These are phyloP conservation scores for Pyricularia grisea DNA, from an alignment of 2,329 filamentous ascomycete species.

Conservation along the genomic window DNA sequence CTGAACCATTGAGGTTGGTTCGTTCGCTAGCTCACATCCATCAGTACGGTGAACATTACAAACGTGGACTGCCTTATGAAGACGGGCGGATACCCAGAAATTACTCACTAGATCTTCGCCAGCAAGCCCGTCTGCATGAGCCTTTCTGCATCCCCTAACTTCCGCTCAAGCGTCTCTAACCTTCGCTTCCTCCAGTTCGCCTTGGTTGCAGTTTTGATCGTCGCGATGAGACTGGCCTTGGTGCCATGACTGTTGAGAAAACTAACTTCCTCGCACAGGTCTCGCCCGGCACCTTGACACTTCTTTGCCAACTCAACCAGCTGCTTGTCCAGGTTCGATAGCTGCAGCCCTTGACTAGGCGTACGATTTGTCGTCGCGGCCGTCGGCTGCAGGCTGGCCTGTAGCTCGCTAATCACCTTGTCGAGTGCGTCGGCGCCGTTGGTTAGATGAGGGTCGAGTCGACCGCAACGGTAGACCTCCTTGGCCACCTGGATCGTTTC, in stretches of 20 bases:
- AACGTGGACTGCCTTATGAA: no score
- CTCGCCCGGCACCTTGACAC: no score
- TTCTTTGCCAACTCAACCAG: no score
- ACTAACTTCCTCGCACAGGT: no score
- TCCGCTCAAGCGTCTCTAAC: conserved; percentile 11
- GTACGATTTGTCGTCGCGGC: neutral
- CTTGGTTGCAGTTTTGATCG: no score
- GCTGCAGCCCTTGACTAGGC: neutral
- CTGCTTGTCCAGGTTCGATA: neutral
- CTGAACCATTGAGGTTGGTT: no score
- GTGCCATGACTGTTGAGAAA: no score
- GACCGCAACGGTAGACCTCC: conserved; percentile 10
- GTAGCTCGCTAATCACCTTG: neutral
- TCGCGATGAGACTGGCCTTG: no score
- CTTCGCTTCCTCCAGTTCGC: conserved; percentile 14
- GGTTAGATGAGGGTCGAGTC: neutral
- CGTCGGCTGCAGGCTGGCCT: neutral
- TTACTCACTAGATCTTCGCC: neutral
- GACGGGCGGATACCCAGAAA: no score
- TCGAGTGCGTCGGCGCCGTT: neutral
- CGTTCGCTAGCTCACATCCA: no score
- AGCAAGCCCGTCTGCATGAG: neutral
- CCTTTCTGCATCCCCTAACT: conserved; percentile 7
- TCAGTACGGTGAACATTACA: no score
- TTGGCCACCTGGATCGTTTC: conserved; percentile 12